Conservation (phyloP, 371 early-diverging fungal genomes). For the Ordospora colligata region DNA sequence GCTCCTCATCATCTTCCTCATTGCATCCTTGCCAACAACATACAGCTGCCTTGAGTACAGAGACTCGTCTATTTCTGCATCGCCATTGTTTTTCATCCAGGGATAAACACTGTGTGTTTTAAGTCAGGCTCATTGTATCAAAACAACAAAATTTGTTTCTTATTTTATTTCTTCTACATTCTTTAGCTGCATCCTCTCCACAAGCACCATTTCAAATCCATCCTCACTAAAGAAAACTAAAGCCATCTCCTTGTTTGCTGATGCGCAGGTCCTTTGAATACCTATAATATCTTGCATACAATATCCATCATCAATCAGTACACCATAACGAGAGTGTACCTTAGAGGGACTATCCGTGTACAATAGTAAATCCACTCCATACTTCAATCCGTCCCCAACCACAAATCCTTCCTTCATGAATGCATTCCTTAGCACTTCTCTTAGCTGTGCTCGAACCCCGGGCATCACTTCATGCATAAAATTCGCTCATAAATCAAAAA, state of each 20-base stretch:
- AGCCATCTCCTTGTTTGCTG: constrained; percentile 21
- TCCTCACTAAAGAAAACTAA: background rate
- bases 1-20: constrained; percentile 89
- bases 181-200: background rate
- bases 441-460: background rate
- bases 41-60: constrained; percentile 62
- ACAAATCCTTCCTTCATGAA: constrained; percentile 20
- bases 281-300: constrained; percentile 19
- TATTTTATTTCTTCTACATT: background rate
- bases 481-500: too few species aligned
- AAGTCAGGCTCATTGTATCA: too few species aligned
- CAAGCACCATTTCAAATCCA: background rate
- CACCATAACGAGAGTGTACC: constrained; percentile 56
- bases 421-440: background rate
- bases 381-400: constrained; percentile 52
- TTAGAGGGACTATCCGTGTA: constrained; percentile 46
- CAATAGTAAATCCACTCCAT: constrained; percentile 53
- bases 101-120: background rate
- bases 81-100: constrained; percentile 10
- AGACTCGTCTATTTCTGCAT: constrained; percentile 55
- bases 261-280: constrained; percentile 31
- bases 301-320: constrained; percentile 35
- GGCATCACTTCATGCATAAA: too few species aligned
- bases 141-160: background rate
- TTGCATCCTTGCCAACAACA: constrained; percentile 96